phyloP scores from a whole-genome alignment of 139 green algal genomes.

The Dunaliella primolecta region DNA sequence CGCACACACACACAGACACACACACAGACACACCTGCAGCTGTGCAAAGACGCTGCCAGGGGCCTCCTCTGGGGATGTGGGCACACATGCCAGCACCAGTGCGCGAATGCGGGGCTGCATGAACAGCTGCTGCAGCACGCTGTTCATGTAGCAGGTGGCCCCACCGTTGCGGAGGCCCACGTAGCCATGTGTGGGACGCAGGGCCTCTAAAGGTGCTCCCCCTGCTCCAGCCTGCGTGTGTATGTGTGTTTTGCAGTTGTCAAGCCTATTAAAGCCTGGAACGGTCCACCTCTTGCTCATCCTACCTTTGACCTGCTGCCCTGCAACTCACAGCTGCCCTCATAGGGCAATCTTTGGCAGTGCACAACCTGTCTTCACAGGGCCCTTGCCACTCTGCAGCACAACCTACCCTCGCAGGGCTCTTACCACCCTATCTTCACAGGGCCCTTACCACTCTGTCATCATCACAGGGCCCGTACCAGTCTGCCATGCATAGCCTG shows the following conservation, averaged over 20 bases:
- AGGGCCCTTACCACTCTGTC: no score
- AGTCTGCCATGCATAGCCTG: no score
- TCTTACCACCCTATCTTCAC: no score
- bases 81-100: slow-evolving; percentile 58
- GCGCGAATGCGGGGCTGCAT: slow-evolving; percentile 83
- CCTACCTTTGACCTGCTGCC: no score
- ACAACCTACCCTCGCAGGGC: no score
- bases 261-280: no score
- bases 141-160: slow-evolving; percentile 97
- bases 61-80: slow-evolving; percentile 30
- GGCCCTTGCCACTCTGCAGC: no score
- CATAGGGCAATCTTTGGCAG: no score
- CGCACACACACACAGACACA: not conserved
- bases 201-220: not conserved
- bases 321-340: no score
- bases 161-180: slow-evolving; percentile 75
- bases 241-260: not conserved
- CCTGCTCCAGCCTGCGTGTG: not conserved
- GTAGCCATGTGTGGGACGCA: slow-evolving; percentile 30
- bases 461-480: no score
- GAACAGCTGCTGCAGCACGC: slow-evolving; percentile 92
- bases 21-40: slow-evolving; percentile 36
- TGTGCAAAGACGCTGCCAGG: slow-evolving; percentile 69
- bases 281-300: no score
- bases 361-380: no score